Base-by-base conservation (phyloP, 306 rosid species). In the Gleditsia sinensis region DNA sequence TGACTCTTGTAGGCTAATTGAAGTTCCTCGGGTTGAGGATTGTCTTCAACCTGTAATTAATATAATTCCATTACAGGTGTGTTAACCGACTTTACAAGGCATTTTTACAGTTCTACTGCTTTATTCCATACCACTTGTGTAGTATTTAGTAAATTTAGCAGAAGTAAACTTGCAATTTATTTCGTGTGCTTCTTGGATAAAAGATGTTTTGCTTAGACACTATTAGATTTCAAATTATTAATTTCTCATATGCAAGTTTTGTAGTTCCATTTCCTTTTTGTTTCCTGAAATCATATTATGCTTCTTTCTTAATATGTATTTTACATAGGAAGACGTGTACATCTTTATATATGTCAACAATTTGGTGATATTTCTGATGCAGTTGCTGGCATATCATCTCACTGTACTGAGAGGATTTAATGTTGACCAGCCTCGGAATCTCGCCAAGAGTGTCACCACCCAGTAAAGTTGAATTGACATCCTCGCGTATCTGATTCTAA, bases 41-140 rank as follows among this genome's bases (percentile, higher is more conserved):
- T 94, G 97, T 78, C 99, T 94, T 81, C 99, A 94, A 75, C 99
- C 99, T 23, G 99, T 94, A 37, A 81, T 94, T 75, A 94, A 94
- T 65, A 81, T 94, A 77, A 86, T 94, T 78, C 97, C 97, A 20
- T 80, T 92, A 58, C 97, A 94, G 98, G 98, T 90, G 78, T 32
- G n/a, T 45, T 20, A 33, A 42, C 55, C 16, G 25, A 43, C 61
- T 13, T 53, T 76, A 28, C 37, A 4, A 27, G 32, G 10, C 59
- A 16, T 33, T 48, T 45, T 67, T 76, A 21, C 34, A 67, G 28
- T 48, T 45, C 61, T 76, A 21, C 34, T 72, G 28, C 70, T 74
- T 69, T 60, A 24, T 66, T 56, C 53, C 58, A 60, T 69, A 50
- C 40, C 12, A 43, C 7, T 65, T 23, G 34, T 56, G 7, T 58